Evolutionary conservation across 495 filamentous ascomycete genomes (phyloP).

Genomic region (Talaromyces wortmannii): DNA sequence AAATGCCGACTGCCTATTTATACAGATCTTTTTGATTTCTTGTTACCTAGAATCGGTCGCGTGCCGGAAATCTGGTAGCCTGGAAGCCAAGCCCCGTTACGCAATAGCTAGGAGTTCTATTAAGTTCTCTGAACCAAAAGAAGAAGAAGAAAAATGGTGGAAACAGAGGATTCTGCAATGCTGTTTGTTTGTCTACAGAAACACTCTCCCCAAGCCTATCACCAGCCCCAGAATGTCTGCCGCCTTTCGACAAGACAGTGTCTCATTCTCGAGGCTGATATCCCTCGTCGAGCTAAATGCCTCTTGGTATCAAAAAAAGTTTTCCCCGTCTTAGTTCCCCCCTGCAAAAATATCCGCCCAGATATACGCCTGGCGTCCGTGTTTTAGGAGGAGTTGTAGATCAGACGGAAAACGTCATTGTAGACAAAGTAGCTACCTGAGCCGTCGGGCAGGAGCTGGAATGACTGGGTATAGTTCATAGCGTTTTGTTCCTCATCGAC

Average conservation of each 20-base stretch:
- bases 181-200: neutral
- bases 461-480: conserved; percentile 80
- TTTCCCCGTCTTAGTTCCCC: neutral
- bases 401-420: conserved; percentile 88
- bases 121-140: neutral
- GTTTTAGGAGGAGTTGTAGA: conserved; percentile 46
- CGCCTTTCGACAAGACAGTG: neutral
- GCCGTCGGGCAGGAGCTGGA: conserved; percentile 71
- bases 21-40: neutral
- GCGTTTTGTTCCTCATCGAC: conserved; percentile 74
- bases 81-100: neutral
- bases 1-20: conserved; percentile 19
- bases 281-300: neutral
- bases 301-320: neutral
- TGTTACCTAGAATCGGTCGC: neutral
- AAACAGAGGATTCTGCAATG: neutral
- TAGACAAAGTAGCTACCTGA: conserved; percentile 69
- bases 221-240: neutral
- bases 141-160: neutral
- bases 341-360: neutral
- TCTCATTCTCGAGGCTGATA: neutral
- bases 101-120: neutral
- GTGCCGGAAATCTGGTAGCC: neutral
- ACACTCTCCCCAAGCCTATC: neutral
- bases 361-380: neutral